Conservation (phyloP, 106 monocot genomes). For the Vanilla planifolia region DNA sequence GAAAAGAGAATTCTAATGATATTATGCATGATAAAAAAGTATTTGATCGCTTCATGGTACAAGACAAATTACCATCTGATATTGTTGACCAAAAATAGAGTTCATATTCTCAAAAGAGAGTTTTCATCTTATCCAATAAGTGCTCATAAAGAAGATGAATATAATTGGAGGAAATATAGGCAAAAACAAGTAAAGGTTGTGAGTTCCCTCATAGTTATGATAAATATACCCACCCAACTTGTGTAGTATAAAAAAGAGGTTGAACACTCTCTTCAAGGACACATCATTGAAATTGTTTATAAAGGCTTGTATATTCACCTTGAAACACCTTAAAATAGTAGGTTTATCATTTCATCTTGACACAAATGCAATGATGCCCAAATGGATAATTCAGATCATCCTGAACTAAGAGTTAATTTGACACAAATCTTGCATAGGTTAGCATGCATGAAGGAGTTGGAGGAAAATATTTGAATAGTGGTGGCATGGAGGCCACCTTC, state of each 20-base stretch:
- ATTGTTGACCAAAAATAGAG: conserved; percentile 11
- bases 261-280: conserved; percentile 33
- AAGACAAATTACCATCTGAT: conserved; percentile 15
- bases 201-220: conserved; percentile 44
- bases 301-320: conserved; percentile 39
- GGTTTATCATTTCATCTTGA: conserved; percentile 1
- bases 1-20: conserved; percentile 12
- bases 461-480: conserved; percentile 6
- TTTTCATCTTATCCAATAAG: conserved; percentile 2
- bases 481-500: not conserved
- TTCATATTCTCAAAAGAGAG: conserved; percentile 13
- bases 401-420: not conserved
- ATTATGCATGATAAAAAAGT: not conserved
- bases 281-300: conserved; percentile 38
- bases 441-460: conserved; percentile 9
- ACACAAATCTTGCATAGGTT: not conserved
- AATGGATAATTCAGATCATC: conserved; percentile 1
- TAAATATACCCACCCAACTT: conserved; percentile 34
- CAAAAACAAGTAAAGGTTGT: conserved; percentile 50
- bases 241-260: conserved; percentile 39
- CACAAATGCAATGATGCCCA: not conserved
- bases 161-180: conserved; percentile 48
- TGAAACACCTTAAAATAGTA: conserved; percentile 15
- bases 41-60: conserved; percentile 31
- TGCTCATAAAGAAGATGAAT: conserved; percentile 33